phyloP scores from a whole-genome alignment of 345 rosid species.

The Gossypioides kirkii region DNA sequence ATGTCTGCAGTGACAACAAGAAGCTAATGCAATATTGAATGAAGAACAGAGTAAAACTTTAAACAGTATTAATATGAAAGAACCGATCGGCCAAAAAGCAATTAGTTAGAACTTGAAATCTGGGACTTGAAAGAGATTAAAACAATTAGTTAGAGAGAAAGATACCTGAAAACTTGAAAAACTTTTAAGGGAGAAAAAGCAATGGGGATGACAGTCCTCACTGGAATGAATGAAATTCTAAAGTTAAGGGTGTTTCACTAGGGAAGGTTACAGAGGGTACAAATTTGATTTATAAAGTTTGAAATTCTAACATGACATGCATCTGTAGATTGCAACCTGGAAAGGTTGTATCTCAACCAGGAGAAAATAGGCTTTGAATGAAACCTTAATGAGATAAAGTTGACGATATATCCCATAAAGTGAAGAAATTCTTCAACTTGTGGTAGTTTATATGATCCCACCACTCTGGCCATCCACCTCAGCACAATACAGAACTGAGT shows the following conservation, averaged over 20 bases:
- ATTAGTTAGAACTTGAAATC: too few species aligned
- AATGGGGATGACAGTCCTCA: not conserved
- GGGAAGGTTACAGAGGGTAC: not conserved
- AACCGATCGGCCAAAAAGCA: not conserved
- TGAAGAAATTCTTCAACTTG: not conserved
- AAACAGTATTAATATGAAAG: not conserved
- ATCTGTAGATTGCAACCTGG: not conserved
- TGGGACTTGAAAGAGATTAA: not conserved
- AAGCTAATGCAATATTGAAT: not conserved
- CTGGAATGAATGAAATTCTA: not conserved
- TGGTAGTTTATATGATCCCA: not conserved
- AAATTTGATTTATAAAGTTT: not conserved
- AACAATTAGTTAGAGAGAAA: not conserved
- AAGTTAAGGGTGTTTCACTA: not conserved
- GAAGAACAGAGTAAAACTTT: not conserved
- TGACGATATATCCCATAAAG: not conserved
- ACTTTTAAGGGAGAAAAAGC: not conserved
- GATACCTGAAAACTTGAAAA: not conserved
- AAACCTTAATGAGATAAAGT: not conserved
- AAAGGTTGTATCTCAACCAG: not conserved
- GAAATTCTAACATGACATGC: not conserved
- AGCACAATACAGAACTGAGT: not conserved
- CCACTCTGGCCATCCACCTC: not conserved
- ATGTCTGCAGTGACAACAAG: not conserved
- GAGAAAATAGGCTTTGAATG: not conserved